phyloP scores from a whole-genome alignment of 257 asterid genomes.

The Nemophila menziesii region DNA sequence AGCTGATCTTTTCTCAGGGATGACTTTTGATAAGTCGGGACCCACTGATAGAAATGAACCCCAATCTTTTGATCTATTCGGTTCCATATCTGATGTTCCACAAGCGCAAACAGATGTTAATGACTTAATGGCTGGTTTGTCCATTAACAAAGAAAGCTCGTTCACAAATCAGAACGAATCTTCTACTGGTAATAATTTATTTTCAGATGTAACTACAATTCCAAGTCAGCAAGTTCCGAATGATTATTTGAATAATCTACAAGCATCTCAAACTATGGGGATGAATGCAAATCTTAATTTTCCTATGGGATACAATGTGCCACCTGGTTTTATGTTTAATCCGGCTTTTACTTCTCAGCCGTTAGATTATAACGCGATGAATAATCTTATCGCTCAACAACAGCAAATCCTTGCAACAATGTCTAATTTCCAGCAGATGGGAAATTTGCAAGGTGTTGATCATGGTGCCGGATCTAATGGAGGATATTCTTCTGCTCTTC shows the following conservation, averaged over 20 bases:
- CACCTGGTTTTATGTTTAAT: constrained; percentile 57
- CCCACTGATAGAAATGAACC: constrained; percentile 30
- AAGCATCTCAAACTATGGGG: constrained; percentile 48
- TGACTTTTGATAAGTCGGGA: constrained; percentile 36
- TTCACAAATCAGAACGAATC: constrained; percentile 30
- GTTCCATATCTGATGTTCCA: constrained; percentile 32
- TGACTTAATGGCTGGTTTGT: constrained; percentile 49
- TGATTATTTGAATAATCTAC: constrained; percentile 32
- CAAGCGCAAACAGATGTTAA: constrained; percentile 31
- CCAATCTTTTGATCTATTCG: constrained; percentile 52
- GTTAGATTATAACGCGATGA: constrained; percentile 50
- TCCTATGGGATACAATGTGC: constrained; percentile 55
- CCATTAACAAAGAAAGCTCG: constrained; percentile 38
- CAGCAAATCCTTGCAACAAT: constrained; percentile 80
- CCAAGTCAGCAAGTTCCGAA: constrained; percentile 26
- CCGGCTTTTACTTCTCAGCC: constrained; percentile 57
- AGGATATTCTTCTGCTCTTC: constrained; percentile 49
- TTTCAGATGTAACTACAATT: constrained; percentile 22
- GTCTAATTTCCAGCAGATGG: constrained; percentile 81
- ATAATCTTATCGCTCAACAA: constrained; percentile 67
- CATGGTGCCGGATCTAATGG: constrained; percentile 35
- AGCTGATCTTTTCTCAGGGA: constrained; percentile 57
- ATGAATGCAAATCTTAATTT: constrained; percentile 38
- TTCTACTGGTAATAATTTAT: constrained; percentile 18
- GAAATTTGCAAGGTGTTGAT: constrained; percentile 29